phyloP scores from a whole-genome alignment of 306 rosid genomes.

The Trifolium dubium region DNA sequence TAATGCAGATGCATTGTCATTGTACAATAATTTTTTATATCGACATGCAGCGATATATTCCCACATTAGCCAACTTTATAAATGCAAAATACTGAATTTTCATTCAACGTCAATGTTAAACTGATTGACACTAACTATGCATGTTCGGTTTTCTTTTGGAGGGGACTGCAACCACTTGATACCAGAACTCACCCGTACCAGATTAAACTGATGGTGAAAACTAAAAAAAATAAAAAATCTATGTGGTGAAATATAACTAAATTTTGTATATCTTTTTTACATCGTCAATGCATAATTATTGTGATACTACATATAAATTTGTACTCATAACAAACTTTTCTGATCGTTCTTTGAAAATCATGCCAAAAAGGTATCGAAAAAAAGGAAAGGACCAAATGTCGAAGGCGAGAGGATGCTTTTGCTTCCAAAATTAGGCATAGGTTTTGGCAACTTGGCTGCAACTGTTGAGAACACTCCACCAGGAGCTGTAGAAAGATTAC shows the following conservation, averaged over 20 bases:
- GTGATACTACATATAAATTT: conserved; percentile 1
- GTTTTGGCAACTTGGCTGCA: conserved; percentile 78
- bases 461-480: conserved; percentile 68
- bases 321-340: not conserved
- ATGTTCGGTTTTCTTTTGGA: too few relatives aligned
- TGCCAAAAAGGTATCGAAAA: conserved; percentile 45
- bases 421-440: conserved; percentile 54
- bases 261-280: not conserved
- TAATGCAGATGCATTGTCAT: too few relatives aligned
- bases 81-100: too few relatives aligned
- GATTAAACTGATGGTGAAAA: too few relatives aligned
- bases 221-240: too few relatives aligned
- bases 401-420: conserved; percentile 43
- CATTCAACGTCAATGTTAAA: too few relatives aligned
- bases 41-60: too few relatives aligned
- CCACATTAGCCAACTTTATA: too few relatives aligned
- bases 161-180: too few relatives aligned
- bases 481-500: conserved; percentile 57
- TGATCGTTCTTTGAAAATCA: conserved; percentile 2
- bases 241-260: not conserved
- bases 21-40: too few relatives aligned
- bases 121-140: too few relatives aligned
- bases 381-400: conserved; percentile 43
- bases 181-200: too few relatives aligned
- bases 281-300: not conserved